phyloP scores from a whole-genome alignment of 2,329 filamentous ascomycete species.

The Apiospora saccharicola region DNA sequence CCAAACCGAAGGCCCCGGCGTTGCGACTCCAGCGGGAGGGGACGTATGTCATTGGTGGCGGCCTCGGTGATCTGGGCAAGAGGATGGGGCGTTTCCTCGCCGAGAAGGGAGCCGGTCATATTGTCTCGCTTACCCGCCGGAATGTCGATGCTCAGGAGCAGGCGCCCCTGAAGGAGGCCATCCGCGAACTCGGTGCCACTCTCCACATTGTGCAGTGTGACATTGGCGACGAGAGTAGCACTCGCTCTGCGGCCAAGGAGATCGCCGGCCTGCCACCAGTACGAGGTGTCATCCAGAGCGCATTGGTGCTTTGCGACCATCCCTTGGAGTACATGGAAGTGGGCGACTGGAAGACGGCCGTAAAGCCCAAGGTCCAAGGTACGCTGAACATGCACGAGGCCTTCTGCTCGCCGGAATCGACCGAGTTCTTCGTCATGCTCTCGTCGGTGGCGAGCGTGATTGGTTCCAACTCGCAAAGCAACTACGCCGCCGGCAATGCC shows the following conservation, averaged over 20 bases:
- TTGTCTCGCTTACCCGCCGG: constrained; percentile 42
- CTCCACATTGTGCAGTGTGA: constrained; percentile 45
- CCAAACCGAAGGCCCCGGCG: constrained; percentile 36
- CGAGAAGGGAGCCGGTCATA: constrained; percentile 40
- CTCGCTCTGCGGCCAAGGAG: constrained; percentile 31
- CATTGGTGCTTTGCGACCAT: constrained; percentile 44
- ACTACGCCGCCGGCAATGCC: constrained; percentile 30
- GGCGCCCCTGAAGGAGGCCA: constrained; percentile 30
- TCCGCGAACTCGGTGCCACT: constrained; percentile 43
- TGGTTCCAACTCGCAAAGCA: constrained; percentile 24
- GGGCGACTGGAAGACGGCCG: constrained; percentile 25
- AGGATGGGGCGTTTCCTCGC: constrained; percentile 38
- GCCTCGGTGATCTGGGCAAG: constrained; percentile 43
- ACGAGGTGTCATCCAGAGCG: constrained; percentile 49
- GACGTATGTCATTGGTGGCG: constrained; percentile 44
- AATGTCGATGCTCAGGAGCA: constrained; percentile 28
- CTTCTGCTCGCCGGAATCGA: constrained; percentile 27
- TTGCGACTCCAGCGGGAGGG: constrained; percentile 37
- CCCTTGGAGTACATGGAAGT: constrained; percentile 31
- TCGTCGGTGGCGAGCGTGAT: constrained; percentile 31
- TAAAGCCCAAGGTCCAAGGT: constrained; percentile 30
- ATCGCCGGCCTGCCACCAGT: constrained; percentile 38
- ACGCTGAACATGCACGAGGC: constrained; percentile 28
- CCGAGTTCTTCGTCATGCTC: constrained; percentile 36
- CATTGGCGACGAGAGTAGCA: constrained; percentile 38